phyloP scores from a whole-genome alignment of 148 eudicot genomes.

The Chenopodium quinoa region DNA sequence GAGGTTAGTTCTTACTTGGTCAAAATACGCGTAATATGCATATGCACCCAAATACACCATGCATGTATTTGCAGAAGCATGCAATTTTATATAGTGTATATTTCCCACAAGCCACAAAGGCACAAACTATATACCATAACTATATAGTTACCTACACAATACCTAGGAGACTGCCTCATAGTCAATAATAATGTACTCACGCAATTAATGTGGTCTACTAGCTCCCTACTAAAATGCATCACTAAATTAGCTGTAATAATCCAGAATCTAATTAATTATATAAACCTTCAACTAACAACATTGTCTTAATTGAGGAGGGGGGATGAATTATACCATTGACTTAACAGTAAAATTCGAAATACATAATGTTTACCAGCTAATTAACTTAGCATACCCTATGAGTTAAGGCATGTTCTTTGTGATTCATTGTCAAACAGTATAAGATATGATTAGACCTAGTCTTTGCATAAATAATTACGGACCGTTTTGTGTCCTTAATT shows the following conservation, averaged over 20 bases:
- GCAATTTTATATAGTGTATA: too few relatives aligned
- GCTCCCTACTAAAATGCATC: not conserved
- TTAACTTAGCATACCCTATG: not conserved
- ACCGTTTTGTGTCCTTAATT: not conserved
- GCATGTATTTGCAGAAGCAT: too few relatives aligned
- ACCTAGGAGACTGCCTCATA: not conserved
- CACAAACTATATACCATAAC: too few relatives aligned
- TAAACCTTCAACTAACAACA: not conserved
- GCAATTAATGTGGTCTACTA: not conserved
- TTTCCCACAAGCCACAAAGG: too few relatives aligned
- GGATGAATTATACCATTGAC: slow-evolving; percentile 16
- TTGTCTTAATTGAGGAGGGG: slow-evolving; percentile 3
- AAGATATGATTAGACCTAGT: not conserved
- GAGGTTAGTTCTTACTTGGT: too few relatives aligned
- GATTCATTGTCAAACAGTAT: not conserved
- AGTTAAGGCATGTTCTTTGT: slow-evolving; percentile 1
- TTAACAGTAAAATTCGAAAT: not conserved
- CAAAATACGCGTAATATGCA: too few relatives aligned
- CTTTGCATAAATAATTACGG: not conserved
- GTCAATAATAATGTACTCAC: not conserved
- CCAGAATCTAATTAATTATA: not conserved
- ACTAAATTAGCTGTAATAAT: slow-evolving; percentile 16
- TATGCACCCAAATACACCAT: too few relatives aligned
- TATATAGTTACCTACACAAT: not conserved
- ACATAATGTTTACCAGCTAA: slow-evolving; percentile 2